Evolutionary conservation across 2,329 filamentous ascomycete genomes (phyloP).

Genomic region (Ceratocystis albifundus): DNA sequence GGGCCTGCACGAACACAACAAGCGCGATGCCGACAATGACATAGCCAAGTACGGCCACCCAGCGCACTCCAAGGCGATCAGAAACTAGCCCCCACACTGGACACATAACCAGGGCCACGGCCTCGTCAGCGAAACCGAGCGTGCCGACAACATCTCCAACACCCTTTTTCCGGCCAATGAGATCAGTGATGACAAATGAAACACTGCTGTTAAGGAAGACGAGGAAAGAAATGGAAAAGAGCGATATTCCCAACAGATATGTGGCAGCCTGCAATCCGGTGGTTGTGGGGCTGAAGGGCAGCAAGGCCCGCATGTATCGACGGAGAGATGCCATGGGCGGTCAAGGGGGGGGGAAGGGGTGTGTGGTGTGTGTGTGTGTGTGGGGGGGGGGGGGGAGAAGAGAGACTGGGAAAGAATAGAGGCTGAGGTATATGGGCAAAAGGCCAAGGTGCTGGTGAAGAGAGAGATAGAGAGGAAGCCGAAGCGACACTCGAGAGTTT

Average conservation of each 20-base stretch:
- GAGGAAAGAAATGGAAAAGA: slow-evolving; percentile 81
- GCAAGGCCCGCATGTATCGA: slow-evolving; percentile 29
- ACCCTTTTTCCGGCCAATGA: slow-evolving; percentile 59
- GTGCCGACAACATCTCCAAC: slow-evolving; percentile 76
- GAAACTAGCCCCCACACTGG: slow-evolving; percentile 68
- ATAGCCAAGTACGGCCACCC: slow-evolving; percentile 67
- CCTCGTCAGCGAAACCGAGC: slow-evolving; percentile 72
- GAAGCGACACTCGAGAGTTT: too few species aligned
- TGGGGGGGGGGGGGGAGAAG: background rate
- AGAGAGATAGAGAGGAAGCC: background rate
- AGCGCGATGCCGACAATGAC: slow-evolving; percentile 66
- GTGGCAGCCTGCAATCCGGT: slow-evolving; percentile 53
- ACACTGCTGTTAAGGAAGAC: slow-evolving; percentile 80
- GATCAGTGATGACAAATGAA: slow-evolving; percentile 74
- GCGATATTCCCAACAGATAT: slow-evolving; percentile 69
- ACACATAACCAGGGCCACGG: slow-evolving; percentile 70
- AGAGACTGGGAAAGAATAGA: background rate
- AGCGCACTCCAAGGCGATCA: slow-evolving; percentile 63
- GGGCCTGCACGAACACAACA: slow-evolving; percentile 70
- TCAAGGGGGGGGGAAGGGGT: too few species aligned
- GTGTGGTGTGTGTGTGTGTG: background rate
- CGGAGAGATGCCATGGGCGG: slow-evolving; percentile 31
- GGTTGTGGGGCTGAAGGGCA: slow-evolving; percentile 50
- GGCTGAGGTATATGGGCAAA: background rate
- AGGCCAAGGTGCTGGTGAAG: background rate